These are phyloP conservation scores for Russula sp. DNA, from an alignment of 768 basidiomycete species.

Conservation along the genomic window DNA sequence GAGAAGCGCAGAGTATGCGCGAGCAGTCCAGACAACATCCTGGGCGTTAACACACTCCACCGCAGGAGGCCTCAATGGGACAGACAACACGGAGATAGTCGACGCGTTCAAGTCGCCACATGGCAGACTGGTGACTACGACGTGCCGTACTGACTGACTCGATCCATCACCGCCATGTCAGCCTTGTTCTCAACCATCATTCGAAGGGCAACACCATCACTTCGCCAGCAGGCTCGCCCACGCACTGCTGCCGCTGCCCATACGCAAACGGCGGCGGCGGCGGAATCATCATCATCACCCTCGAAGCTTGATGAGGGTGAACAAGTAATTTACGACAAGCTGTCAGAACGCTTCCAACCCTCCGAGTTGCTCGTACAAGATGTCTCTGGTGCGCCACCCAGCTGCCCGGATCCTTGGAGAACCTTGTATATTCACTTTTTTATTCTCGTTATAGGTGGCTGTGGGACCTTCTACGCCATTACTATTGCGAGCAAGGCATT, in stretches of 20 bases:
- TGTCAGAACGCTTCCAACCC: constrained; percentile 72
- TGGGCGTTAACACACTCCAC: not conserved
- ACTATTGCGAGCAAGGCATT: constrained; percentile 81
- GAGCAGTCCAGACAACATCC: constrained; percentile 2
- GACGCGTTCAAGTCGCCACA: not conserved
- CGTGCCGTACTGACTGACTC: not conserved
- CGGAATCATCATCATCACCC: constrained; percentile 7
- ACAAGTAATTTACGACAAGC: constrained; percentile 63
- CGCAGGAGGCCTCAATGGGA: not conserved
- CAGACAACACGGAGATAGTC: not conserved
- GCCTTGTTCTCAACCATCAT: constrained; percentile 30
- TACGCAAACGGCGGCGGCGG: constrained; percentile 16
- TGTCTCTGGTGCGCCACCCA: constrained; percentile 72
- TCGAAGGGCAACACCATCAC: constrained; percentile 30
- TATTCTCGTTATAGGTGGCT: constrained; percentile 64
- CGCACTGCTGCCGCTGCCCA: constrained; percentile 28
- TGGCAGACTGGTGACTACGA: not conserved
- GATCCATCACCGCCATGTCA: constrained; percentile 24
- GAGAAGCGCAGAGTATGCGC: constrained; percentile 1
- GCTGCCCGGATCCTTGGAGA: not conserved
- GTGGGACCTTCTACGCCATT: constrained; percentile 96
- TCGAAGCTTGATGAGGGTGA: constrained; percentile 56
- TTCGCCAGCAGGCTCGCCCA: constrained; percentile 24
- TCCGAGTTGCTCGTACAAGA: constrained; percentile 84
- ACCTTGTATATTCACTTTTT: not conserved